Evolutionary conservation across 768 basidiomycete species (phyloP).

Genomic region (Tricholoma matsutake): DNA sequence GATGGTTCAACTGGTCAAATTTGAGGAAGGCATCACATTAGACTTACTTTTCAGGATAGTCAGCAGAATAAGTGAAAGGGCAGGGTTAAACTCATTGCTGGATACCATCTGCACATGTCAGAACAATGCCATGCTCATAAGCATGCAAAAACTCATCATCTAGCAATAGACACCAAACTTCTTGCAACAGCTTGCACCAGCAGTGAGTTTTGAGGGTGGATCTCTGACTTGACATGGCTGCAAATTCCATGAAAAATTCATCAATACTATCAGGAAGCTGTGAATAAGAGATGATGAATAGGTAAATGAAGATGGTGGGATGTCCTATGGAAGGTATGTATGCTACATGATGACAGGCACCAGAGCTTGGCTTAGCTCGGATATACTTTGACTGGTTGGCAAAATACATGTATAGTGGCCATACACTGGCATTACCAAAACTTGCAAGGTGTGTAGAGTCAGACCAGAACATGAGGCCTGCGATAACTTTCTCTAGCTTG

Average conservation of each 20-base stretch:
- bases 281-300: not conserved
- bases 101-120: no score
- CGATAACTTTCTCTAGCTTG: no score
- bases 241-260: not conserved
- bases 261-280: not conserved
- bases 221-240: not conserved
- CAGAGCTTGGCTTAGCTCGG: no score
- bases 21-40: not conserved
- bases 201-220: constrained; percentile 22
- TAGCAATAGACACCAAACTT: constrained; percentile 22
- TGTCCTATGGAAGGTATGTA: not conserved
- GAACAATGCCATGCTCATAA: no score
- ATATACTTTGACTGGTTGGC: no score
- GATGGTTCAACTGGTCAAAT: not conserved
- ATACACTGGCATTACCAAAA: no score
- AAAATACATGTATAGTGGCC: no score
- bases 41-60: constrained; percentile 33
- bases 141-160: constrained; percentile 25
- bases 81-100: constrained; percentile 21
- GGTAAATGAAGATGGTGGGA: not conserved
- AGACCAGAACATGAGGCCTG: no score
- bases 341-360: not conserved
- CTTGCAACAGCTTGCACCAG: constrained; percentile 22
- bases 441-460: no score
- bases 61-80: constrained; percentile 29